Percentiles rank a stretch among this genome's conserved stretches.
Conservation (phyloP, 73 alveolate genomes). For the Urostyla sp. region DNA sequence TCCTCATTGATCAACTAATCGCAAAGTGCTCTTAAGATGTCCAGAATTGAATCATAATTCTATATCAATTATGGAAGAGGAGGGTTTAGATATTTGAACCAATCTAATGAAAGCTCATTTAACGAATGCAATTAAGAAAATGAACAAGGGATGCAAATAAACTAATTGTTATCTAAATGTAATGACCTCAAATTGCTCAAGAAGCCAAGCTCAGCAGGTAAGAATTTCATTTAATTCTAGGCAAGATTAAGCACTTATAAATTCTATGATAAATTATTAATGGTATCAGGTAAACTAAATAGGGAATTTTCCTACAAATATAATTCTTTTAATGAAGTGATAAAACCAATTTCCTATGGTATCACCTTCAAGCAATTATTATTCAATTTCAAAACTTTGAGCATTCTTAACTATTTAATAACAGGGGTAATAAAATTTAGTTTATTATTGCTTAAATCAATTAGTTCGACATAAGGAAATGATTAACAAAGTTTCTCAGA, state of each 20-base stretch:
- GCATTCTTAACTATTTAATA: not conserved
- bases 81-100: constrained; percentile 88
- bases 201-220: constrained; percentile 65
- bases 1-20: constrained; percentile 10
- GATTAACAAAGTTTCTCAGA: constrained; percentile 1
- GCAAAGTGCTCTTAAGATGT: constrained; percentile 44
- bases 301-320: constrained; percentile 19
- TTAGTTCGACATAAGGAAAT: not conserved
- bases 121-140: constrained; percentile 69
- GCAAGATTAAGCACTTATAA: constrained; percentile 24
- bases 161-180: constrained; percentile 70
- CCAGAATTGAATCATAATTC: constrained; percentile 67
- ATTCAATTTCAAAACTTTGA: not conserved
- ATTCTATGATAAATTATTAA: not conserved
- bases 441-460: constrained; percentile 14
- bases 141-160: constrained; percentile 78
- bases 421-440: not conserved
- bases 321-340: not conserved
- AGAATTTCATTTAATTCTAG: constrained; percentile 15
- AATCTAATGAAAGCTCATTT: constrained; percentile 84
- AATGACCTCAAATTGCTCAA: constrained; percentile 50
- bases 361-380: constrained; percentile 2
- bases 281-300: constrained; percentile 42
- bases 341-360: constrained; percentile 21
- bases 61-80: constrained; percentile 75